These are phyloP conservation scores for Leccinum arenicola DNA, from an alignment of 768 basidiomycete species.

Conservation along the genomic window DNA sequence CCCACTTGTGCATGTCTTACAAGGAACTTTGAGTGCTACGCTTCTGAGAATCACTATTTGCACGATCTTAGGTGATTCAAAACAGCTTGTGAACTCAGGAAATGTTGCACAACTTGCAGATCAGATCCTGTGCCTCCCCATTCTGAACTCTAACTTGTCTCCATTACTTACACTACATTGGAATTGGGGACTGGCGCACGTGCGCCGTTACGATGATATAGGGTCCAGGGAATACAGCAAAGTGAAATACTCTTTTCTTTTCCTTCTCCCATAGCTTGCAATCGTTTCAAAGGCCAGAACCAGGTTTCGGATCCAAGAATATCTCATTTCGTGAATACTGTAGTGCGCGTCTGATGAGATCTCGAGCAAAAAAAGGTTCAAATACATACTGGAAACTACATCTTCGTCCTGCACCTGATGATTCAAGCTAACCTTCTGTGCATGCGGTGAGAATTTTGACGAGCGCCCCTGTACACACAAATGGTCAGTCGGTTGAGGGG, in stretches of 20 bases:
- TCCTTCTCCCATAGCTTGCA: background rate
- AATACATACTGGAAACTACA: constrained; percentile 77
- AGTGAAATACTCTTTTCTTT: background rate
- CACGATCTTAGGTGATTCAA: no score
- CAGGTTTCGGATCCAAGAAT: background rate
- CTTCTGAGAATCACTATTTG: no score
- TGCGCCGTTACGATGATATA: no score
- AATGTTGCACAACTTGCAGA: no score
- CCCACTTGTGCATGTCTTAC: no score
- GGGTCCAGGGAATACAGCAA: background rate
- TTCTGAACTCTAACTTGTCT: no score
- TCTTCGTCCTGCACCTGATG: constrained; percentile 88
- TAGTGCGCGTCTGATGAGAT: background rate
- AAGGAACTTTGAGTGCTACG: no score
- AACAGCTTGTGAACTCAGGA: no score
- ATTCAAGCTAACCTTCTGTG: constrained; percentile 85
- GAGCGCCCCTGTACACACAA: constrained; percentile 70
- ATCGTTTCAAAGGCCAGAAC: background rate
- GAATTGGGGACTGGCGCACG: no score
- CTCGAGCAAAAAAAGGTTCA: background rate
- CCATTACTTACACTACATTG: no score
- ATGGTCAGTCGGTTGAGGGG: background rate
- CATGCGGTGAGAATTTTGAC: constrained; percentile 90
- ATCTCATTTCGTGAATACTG: constrained; percentile 34
- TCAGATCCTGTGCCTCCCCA: no score